Conservation (phyloP, 345 rosid species). For the Pistacia integerrima region DNA sequence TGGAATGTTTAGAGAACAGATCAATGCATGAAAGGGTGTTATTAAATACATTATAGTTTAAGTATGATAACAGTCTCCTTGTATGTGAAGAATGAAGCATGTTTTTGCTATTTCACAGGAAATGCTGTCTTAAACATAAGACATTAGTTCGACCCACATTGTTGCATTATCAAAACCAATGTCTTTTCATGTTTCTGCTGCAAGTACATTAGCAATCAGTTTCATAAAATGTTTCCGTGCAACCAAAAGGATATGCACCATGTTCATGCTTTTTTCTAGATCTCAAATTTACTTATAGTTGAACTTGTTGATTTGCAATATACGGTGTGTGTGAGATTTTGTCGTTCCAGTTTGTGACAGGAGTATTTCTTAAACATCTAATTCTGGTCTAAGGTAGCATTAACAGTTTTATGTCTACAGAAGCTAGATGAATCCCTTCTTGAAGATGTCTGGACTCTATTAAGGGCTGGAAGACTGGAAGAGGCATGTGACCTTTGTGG, state of each 20-base stretch:
- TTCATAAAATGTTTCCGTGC: neutral
- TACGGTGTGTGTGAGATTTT: neutral
- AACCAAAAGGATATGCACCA: neutral
- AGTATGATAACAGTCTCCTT: neutral
- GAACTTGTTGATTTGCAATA: neutral
- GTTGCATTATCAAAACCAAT: neutral
- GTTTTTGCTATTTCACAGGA: neutral
- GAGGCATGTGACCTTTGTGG: slow-evolving; percentile 96
- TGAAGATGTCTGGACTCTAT: too few relatives aligned
- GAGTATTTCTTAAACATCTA: too few relatives aligned
- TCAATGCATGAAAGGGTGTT: neutral
- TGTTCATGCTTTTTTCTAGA: neutral
- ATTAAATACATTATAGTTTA: neutral
- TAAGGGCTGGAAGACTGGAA: slow-evolving; percentile 92
- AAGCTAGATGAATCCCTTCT: too few relatives aligned
- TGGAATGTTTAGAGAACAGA: neutral
- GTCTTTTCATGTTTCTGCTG: neutral
- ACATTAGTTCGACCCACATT: neutral
- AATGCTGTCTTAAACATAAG: neutral
- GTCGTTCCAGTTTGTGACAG: neutral
- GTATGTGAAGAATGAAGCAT: neutral
- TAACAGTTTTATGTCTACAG: too few relatives aligned
- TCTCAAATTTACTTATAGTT: neutral
- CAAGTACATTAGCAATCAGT: neutral
- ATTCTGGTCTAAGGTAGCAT: too few relatives aligned